phyloP scores from a whole-genome alignment of 106 monocot genomes.

The Agapanthus africanus region DNA sequence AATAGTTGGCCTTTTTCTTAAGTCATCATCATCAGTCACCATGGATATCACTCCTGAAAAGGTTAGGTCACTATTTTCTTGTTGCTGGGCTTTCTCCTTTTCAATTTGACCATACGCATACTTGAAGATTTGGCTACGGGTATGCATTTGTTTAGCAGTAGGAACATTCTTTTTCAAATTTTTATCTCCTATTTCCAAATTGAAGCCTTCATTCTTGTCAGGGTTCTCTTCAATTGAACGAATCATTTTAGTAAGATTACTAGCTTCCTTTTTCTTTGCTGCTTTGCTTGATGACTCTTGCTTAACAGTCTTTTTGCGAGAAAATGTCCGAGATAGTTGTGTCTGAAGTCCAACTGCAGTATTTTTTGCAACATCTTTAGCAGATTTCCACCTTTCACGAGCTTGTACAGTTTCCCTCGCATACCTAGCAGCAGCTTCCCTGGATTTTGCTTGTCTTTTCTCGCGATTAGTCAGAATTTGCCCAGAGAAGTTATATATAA shows the following conservation, averaged over 20 bases:
- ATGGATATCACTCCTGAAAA: slow-evolving; percentile 77
- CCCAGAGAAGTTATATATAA: slow-evolving; percentile 88
- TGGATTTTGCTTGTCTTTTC: slow-evolving; percentile 75
- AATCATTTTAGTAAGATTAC: slow-evolving; percentile 49
- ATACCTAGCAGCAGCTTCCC: slow-evolving; percentile 81
- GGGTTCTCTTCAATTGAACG: slow-evolving; percentile 50
- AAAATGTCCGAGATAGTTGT: slow-evolving; percentile 64
- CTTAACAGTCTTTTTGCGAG: slow-evolving; percentile 43
- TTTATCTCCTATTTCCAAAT: slow-evolving; percentile 72
- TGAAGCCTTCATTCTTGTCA: slow-evolving; percentile 50
- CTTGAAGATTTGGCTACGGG: slow-evolving; percentile 80
- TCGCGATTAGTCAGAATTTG: slow-evolving; percentile 64
- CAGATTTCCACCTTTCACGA: slow-evolving; percentile 82
- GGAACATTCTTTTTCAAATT: slow-evolving; percentile 47
- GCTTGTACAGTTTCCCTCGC: slow-evolving; percentile 80
- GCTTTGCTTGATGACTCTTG: slow-evolving; percentile 9
- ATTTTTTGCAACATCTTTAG: slow-evolving; percentile 78
- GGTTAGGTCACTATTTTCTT: slow-evolving; percentile 62
- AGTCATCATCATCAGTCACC: slow-evolving; percentile 52
- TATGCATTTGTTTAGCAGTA: slow-evolving; percentile 67
- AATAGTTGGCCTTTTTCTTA: slow-evolving; percentile 49
- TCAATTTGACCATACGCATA: slow-evolving; percentile 98
- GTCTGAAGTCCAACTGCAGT: slow-evolving; percentile 51
- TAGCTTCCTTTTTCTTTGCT: slow-evolving; percentile 35
- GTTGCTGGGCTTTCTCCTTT: slow-evolving; percentile 70